Conservation (phyloP, 352 stramenopile genomes). For the Phytophthora sojae region DNA sequence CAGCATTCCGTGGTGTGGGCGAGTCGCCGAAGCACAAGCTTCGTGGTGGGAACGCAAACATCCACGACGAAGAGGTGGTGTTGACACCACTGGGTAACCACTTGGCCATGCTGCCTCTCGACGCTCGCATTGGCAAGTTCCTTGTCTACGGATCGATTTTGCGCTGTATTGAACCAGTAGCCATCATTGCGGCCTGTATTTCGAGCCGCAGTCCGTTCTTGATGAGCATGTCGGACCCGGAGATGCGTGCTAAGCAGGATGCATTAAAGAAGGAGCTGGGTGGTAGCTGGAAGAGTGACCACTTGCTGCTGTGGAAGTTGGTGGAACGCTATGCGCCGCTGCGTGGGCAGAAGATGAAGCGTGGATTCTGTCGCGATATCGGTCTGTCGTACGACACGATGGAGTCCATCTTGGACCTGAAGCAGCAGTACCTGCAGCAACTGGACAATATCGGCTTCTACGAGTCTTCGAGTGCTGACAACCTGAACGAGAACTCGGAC, state of each 20-base stretch:
- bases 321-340: constrained; percentile 73
- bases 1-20: constrained; percentile 71
- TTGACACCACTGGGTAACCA: constrained; percentile 95
- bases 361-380: constrained; percentile 72
- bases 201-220: constrained; percentile 84
- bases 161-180: constrained; percentile 82
- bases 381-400: constrained; percentile 90
- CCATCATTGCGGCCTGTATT: constrained; percentile 85
- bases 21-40: constrained; percentile 28
- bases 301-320: constrained; percentile 81
- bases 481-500: constrained; percentile 67
- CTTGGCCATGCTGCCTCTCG: constrained; percentile 82
- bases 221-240: constrained; percentile 72
- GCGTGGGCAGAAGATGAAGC: constrained; percentile 60
- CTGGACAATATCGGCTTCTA: constrained; percentile 85
- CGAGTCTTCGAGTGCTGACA: constrained; percentile 43
- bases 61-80: constrained; percentile 58
- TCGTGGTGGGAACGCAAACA: constrained; percentile 4
- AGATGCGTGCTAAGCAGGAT: constrained; percentile 65
- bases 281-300: constrained; percentile 75
- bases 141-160: constrained; percentile 89
- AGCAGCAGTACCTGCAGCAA: constrained; percentile 87
- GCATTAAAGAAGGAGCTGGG: constrained; percentile 74
- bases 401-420: constrained; percentile 93
- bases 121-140: constrained; percentile 90